These are phyloP conservation scores for Sesbania bispinosa DNA, from an alignment of 306 rosid species.

Conservation along the genomic window DNA sequence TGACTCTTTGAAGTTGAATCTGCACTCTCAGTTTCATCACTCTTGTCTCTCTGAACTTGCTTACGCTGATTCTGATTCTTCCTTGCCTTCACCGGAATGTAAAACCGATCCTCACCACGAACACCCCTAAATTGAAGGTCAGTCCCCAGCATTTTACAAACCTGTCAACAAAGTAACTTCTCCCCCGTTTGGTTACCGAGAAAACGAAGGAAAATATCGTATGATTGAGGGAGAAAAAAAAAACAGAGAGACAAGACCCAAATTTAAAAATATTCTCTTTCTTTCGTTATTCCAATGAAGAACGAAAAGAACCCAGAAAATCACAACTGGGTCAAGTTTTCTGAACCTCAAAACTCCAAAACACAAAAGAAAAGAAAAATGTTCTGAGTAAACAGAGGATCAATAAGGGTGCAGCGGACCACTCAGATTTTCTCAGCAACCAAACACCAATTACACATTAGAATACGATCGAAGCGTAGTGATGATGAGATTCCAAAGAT, in stretches of 20 bases:
- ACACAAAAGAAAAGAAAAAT: background rate
- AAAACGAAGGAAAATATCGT: slow-evolving; percentile 6
- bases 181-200: background rate
- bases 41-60: slow-evolving; percentile 47
- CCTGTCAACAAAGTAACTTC: slow-evolving; percentile 19
- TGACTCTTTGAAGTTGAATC: slow-evolving; percentile 26
- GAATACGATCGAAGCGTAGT: background rate
- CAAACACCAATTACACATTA: slow-evolving; percentile 25
- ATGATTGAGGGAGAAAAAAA: no score
- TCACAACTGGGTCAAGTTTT: slow-evolving; percentile 1
- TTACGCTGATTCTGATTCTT: slow-evolving; percentile 56
- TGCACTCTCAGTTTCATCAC: slow-evolving; percentile 40
- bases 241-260: background rate
- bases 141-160: slow-evolving; percentile 63
- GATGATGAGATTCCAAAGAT: slow-evolving; percentile 12
- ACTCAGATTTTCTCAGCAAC: slow-evolving; percentile 8
- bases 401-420: background rate
- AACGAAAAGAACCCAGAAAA: slow-evolving; percentile 6
- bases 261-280: background rate
- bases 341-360: background rate
- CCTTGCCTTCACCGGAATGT: slow-evolving; percentile 64
- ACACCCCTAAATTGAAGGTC: slow-evolving; percentile 49
- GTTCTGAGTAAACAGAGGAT: background rate
- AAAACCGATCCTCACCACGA: slow-evolving; percentile 61
- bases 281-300: background rate